Evolutionary conservation across 73 alveolate species (phyloP), one percentile per base, ranked within the genome.

Genomic region (Symbiodinium pilosum): DNA sequence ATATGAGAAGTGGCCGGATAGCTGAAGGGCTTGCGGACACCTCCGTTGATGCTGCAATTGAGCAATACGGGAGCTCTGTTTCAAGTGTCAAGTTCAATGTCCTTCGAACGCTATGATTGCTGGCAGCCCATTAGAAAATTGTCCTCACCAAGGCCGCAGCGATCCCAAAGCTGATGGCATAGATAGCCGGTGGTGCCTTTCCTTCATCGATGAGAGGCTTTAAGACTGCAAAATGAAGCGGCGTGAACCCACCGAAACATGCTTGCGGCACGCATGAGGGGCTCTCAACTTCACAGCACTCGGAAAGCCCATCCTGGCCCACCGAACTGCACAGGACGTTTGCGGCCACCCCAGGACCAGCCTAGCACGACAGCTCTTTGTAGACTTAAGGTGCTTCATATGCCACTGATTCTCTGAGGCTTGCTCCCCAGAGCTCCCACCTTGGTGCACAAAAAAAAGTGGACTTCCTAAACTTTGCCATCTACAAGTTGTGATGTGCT

Each of bases 331-430:
- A 91, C 97, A 20, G 97, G 97, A n/a, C 77, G 71, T n/a, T 71
- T 68, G 52, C 97, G 88, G 32, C 97, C 97, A 42, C 97, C 97
- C 97, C 97, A 91, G 11, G 97, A 91, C 97, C 97, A 91, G 77
- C 97, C 97, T 91, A 28, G 8, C 89, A 7, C 26, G 44, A 34
- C 24, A n/a, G n/a, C n/a, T n/a, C n/a, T n/a, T n/a, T n/a, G n/a
- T n/a, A n/a, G n/a, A n/a, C n/a, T n/a, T n/a, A n/a, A n/a, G n/a
- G n/a, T n/a, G n/a, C n/a, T n/a, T n/a, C n/a, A n/a, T n/a, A n/a
- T n/a, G n/a, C n/a, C n/a, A n/a, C n/a, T n/a, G 81, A n/a, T 38
- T 64, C 38, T 9, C 81, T 64, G 81, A 64, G 97, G 36, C 52
- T 34, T 81, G 4, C 39, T 68, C 97, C 97, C 97, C 97, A 91